A percentile compares a stretch with the other conserved stretches of the same genome.
These are phyloP conservation scores for Aspergillus candidus DNA, from an alignment of 2,329 filamentous ascomycete genomes.

Conservation along the genomic window DNA sequence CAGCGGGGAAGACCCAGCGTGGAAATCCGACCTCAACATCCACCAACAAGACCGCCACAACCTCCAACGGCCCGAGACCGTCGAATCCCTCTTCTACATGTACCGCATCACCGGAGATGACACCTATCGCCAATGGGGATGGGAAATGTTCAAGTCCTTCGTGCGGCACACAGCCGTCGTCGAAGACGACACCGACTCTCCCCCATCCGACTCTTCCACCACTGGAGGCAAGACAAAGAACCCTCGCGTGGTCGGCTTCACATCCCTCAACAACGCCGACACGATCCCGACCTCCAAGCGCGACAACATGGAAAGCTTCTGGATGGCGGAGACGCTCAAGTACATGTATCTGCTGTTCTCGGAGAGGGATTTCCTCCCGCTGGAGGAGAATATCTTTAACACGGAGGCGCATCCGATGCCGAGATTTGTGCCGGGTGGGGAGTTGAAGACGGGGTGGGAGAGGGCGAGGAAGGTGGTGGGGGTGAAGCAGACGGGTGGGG, in stretches of 20 bases:
- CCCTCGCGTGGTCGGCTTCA: conserved; percentile 57
- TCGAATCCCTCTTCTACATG: conserved; percentile 97
- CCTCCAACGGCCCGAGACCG: conserved; percentile 87
- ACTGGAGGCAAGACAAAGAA: background rate
- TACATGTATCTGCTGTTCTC: conserved; percentile 96
- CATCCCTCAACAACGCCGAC: conserved; percentile 70
- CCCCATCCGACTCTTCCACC: conserved; percentile 13
- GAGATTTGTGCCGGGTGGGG: conserved; percentile 65
- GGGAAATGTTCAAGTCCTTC: conserved; percentile 96
- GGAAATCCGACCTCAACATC: conserved; percentile 74
- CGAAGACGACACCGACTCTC: conserved; percentile 47
- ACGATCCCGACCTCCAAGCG: conserved; percentile 60
- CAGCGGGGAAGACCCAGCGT: conserved; percentile 37
- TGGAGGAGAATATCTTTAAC: conserved; percentile 87
- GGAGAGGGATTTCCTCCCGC: conserved; percentile 69
- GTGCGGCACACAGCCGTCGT: conserved; percentile 75
- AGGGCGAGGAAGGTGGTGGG: conserved; percentile 17
- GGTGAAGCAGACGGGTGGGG: background rate
- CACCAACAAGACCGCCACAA: conserved; percentile 85
- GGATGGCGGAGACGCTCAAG: conserved; percentile 96
- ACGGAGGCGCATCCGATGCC: conserved; percentile 92
- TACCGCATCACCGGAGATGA: conserved; percentile 92
- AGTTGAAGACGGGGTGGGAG: conserved; percentile 37
- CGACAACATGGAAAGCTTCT: conserved; percentile 99
- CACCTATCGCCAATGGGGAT: conserved; percentile 91